Percentiles rank a stretch among this genome's conserved stretches.
Conservation (phyloP, 2,329 filamentous ascomycete genomes). For the Verruconis gallopava region DNA sequence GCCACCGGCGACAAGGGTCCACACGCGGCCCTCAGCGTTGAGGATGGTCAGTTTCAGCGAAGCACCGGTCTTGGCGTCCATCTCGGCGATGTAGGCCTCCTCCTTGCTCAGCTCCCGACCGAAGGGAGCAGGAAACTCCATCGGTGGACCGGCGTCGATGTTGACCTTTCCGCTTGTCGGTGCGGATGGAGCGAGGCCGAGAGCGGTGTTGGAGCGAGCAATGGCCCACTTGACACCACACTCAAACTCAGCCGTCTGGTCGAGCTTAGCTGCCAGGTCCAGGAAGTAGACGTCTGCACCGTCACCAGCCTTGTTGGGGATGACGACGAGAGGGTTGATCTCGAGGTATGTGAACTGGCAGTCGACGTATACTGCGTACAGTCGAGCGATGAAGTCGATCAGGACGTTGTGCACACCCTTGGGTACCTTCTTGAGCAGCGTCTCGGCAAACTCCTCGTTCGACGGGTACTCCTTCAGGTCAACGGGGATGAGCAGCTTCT, state of each 20-base stretch:
- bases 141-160: constrained; percentile 91
- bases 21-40: constrained; percentile 82
- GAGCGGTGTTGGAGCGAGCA: constrained; percentile 76
- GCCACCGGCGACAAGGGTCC: constrained; percentile 97
- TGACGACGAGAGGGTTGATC: constrained; percentile 97
- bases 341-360: constrained; percentile 99
- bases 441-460: constrained; percentile 79
- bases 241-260: constrained; percentile 98
- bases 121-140: constrained; percentile 98
- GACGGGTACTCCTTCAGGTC: constrained; percentile 90
- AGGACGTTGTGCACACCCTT: constrained; percentile 94
- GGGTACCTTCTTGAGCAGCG: constrained; percentile 85
- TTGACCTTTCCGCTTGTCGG: constrained; percentile 49
- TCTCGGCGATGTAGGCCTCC: constrained; percentile 96
- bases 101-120: constrained; percentile 97
- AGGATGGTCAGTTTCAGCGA: constrained; percentile 97
- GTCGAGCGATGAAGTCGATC: constrained; percentile 95
- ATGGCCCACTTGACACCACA: constrained; percentile 98
- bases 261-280: constrained; percentile 94
- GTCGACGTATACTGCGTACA: constrained; percentile 98
- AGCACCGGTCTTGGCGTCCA: constrained; percentile 98
- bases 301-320: constrained; percentile 84
- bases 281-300: constrained; percentile 96
- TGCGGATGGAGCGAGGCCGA: constrained; percentile 52
- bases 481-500: constrained; percentile 96